Evolutionary conservation across 2,329 filamentous ascomycete species (phyloP), one percentile per base, ranked within the genome.

Genomic region (Penicillium sp.): DNA sequence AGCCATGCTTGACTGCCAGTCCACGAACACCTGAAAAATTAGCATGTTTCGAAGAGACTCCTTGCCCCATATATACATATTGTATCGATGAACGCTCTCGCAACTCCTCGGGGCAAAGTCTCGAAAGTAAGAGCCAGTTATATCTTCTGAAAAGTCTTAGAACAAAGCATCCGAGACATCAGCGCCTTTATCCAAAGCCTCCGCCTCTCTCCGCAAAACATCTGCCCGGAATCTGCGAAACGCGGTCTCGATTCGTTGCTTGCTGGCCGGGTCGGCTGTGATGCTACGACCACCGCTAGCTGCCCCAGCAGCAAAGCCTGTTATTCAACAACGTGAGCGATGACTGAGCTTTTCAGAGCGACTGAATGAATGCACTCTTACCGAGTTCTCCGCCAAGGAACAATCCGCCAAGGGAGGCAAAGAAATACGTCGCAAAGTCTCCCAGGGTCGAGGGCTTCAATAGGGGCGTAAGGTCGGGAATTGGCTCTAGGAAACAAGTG

Each of bases 211-310:
- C 51, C 75, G 72, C 52, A 84, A 55, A n/a, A 75, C 70, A 62
- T 84, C 80, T 0, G 76, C 76, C 41, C 72, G 72, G 57, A 82
- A 83, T 39, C 68, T 71, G 48, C 74, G 68, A 44, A 81, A 84
- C 0, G 80, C 81, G 35, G 61, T 71, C 61, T 83, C 77, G 37
- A 84, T 77, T 45, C 80, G 67, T 49, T 68, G 62, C 46, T 66
- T 69, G 11, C 69, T 67, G 38, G 74, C 75, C 0, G 75, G 69
- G 49, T 84, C 75, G 16, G 58, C 59, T 1, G 65, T 67, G 36
- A 84, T 74, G 1, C 64, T 64, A 25, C 73, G 66, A 20, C 71
- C 68, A 2, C 76, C 79, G 4, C 72, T 69, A 31, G 69, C 69
- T 1, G 70, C 71, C 0, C 81, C 80, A 0, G 70, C 72, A 40